Conservation (phyloP, 2,329 filamentous ascomycete genomes). For the Ceratocystis ficicola region DNA sequence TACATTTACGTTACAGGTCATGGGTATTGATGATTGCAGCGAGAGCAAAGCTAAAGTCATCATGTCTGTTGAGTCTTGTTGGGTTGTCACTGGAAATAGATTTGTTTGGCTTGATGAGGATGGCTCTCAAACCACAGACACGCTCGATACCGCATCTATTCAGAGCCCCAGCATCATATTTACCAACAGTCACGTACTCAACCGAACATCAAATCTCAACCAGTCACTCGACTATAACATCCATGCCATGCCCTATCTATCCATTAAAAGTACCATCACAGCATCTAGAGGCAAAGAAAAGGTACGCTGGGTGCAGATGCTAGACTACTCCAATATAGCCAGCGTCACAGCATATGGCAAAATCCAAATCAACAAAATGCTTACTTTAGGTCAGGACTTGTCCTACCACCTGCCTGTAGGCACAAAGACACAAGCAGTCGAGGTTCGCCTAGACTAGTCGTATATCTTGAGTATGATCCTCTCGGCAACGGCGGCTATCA, state of each 20-base stretch:
- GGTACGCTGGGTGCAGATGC: slow-evolving; percentile 46
- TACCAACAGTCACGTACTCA: slow-evolving; percentile 23
- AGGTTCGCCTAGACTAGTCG: slow-evolving; percentile 27
- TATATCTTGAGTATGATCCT: slow-evolving; percentile 18
- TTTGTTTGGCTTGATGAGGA: slow-evolving; percentile 59
- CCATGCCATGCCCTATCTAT: slow-evolving; percentile 42
- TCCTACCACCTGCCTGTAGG: slow-evolving; percentile 25
- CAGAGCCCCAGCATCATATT: slow-evolving; percentile 28
- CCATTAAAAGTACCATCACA: slow-evolving; percentile 37
- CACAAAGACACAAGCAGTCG: background rate
- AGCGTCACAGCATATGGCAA: slow-evolving; percentile 31
- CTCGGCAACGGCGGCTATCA: slow-evolving; percentile 21
- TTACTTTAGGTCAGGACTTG: slow-evolving; percentile 36
- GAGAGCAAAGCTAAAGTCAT: slow-evolving; percentile 37
- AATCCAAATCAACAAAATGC: slow-evolving; percentile 33
- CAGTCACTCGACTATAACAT: slow-evolving; percentile 49
- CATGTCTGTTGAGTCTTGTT: slow-evolving; percentile 35
- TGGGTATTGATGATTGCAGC: slow-evolving; percentile 48
- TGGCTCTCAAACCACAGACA: slow-evolving; percentile 41
- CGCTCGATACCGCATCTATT: background rate
- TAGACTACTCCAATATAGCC: slow-evolving; percentile 43
- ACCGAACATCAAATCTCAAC: slow-evolving; percentile 42
- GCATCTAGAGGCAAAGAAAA: slow-evolving; percentile 24
- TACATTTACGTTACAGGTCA: slow-evolving; percentile 54
- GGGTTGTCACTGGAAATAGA: slow-evolving; percentile 67